These are phyloP conservation scores for Helicocarpus griseus DNA, from an alignment of 2,329 filamentous ascomycete genomes.

Conservation along the genomic window DNA sequence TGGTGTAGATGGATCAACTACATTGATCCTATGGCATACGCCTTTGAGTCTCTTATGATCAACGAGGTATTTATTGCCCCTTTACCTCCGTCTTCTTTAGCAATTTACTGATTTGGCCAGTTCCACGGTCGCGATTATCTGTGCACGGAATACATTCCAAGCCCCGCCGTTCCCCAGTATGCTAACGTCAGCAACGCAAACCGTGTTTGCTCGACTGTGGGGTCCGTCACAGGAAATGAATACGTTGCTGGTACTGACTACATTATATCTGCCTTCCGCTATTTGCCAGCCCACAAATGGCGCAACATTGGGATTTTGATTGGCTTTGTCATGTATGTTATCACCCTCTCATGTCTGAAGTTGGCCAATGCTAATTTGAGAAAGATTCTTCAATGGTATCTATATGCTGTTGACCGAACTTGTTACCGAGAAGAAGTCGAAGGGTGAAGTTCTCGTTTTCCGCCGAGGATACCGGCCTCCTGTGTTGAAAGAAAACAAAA, in stretches of 20 bases:
- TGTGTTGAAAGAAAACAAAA: no score
- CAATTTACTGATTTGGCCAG: no score
- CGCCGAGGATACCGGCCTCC: slow-evolving; percentile 44
- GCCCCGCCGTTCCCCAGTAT: slow-evolving; percentile 30
- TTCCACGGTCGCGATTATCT: slow-evolving; percentile 56
- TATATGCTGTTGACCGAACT: slow-evolving; percentile 62
- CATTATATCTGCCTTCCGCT: slow-evolving; percentile 45
- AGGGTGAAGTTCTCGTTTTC: slow-evolving; percentile 67
- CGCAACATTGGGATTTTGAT: slow-evolving; percentile 58
- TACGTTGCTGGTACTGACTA: slow-evolving; percentile 52
- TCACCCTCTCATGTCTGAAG: no score
- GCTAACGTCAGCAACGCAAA: slow-evolving; percentile 21
- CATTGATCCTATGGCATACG: slow-evolving; percentile 67
- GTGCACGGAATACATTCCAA: slow-evolving; percentile 38
- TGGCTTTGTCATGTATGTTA: no score
- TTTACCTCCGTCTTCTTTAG: no score
- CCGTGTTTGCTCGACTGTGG: slow-evolving; percentile 50
- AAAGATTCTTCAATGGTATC: slow-evolving; percentile 54
- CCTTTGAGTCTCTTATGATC: slow-evolving; percentile 69
- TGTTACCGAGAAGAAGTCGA: slow-evolving; percentile 56
- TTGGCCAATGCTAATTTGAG: no score
- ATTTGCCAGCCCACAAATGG: slow-evolving; percentile 53
- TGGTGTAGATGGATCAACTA: slow-evolving; percentile 82
- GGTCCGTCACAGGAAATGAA: slow-evolving; percentile 44
- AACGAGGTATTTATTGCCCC: no score